Base-by-base conservation (phyloP, 257 asterid genomes). In the Paulownia fortunei region DNA sequence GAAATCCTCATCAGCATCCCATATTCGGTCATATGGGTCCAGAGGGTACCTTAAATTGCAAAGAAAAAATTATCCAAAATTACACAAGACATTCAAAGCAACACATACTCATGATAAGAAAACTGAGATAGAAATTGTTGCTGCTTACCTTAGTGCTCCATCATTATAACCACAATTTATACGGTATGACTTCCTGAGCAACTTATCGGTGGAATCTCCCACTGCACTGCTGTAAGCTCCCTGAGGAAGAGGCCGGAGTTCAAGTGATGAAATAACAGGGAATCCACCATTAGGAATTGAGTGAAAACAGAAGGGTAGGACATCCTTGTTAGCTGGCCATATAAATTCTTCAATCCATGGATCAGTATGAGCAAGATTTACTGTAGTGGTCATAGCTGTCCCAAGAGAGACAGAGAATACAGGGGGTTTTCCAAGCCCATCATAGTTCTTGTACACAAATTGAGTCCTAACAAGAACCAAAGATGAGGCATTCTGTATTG, bases 1-100 rank as follows among this genome's bases (percentile, higher is more conserved):
- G 87, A 79, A 94, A 84, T 94, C 96, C 78, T 87, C 86, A 46
- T 94, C 99, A 1, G 94, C 92, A 54, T 91, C 99, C 99, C 98
- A 94, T 65, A 94, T 87, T 81, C 98, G 86, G 69, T 94, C 99
- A 47, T 87, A 94, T 71, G 80, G 87, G 68, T 94, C 99, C 67
- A 92, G 54, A 24, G 98, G 99, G 85, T 91, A 94, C 97, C 98
- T 93, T 68, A 16, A 24, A 79, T 65, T 49, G 34, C 41, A 19
- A 4, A 56, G 44, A 73, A 78, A 41, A 60, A 34, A 54, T 18
- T 19, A 65, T 23, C 67, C 26, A 52, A 64, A 52, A 36, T 77
- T 34, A 6, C 41, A 30, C 32, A 62, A 12, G 8, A 62, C 44
- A 44, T 13, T 47, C 44, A 58, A 56, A 70, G 18, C 69, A 18